Evolutionary conservation across 108 stramenopile genomes (phyloP).

Genomic region (Skeletonema costatum): DNA sequence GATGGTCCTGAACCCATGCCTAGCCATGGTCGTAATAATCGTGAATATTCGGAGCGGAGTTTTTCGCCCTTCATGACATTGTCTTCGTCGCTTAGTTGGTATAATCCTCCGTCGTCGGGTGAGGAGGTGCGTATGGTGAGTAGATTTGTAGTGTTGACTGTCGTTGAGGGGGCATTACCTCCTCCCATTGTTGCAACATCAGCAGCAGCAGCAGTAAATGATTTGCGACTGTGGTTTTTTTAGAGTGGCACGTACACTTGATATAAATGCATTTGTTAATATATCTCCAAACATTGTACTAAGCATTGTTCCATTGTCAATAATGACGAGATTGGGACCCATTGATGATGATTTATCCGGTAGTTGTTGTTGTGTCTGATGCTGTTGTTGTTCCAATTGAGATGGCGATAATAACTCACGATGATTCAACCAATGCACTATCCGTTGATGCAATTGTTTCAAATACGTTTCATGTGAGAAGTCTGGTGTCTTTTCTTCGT

Average conservation of each 20-base stretch:
- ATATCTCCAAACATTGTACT: conserved; percentile 51
- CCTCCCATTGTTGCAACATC: not conserved
- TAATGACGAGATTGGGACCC: conserved; percentile 51
- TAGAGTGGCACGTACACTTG: conserved; percentile 40
- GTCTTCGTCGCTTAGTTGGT: conserved; percentile 13
- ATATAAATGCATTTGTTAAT: conserved; percentile 57
- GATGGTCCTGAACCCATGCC: conserved; percentile 28
- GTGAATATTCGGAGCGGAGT: conserved; percentile 30
- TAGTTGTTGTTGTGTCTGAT: not conserved
- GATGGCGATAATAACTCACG: conserved; percentile 10
- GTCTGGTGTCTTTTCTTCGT: not conserved
- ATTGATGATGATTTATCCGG: not conserved
- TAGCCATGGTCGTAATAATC: conserved; percentile 35
- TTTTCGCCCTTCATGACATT: conserved; percentile 17
- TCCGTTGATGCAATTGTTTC: conserved; percentile 27
- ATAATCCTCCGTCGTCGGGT: conserved; percentile 48
- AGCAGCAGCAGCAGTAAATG: not conserved
- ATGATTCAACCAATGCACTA: conserved; percentile 34
- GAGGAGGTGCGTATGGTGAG: conserved; percentile 27
- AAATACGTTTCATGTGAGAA: conserved; percentile 38
- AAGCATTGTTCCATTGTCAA: conserved; percentile 71
- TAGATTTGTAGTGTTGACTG: conserved; percentile 17
- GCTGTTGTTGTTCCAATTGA: not conserved
- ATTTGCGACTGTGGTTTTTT: not conserved
- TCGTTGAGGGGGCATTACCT: not conserved